phyloP scores from a whole-genome alignment of 495 filamentous ascomycete genomes.

The Penicillium simplicissimum region DNA sequence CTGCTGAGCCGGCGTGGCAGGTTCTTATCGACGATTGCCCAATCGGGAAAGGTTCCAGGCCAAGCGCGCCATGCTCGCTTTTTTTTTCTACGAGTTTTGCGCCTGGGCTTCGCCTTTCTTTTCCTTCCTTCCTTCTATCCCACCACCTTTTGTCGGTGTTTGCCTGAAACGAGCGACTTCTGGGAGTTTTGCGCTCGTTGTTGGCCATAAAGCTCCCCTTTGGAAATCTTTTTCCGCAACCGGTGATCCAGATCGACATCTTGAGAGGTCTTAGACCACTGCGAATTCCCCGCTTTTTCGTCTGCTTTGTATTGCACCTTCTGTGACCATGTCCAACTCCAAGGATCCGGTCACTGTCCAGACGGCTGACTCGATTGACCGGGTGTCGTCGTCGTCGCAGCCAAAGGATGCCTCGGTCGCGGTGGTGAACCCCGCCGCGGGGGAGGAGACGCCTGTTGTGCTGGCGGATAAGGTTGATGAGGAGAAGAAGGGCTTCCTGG shows the following conservation, averaged over 20 bases:
- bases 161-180: conserved; percentile 53
- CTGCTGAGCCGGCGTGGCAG: conserved; percentile 13
- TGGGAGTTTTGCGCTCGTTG: conserved; percentile 60
- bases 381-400: conserved; percentile 18
- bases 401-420: conserved; percentile 28
- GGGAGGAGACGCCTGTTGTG: conserved; percentile 19
- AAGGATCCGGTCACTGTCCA: conserved; percentile 34
- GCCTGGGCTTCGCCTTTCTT: background rate
- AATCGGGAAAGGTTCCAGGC: conserved; percentile 33
- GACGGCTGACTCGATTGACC: conserved; percentile 17
- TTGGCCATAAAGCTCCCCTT: conserved; percentile 46
- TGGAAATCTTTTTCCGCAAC: background rate
- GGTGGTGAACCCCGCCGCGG: conserved; percentile 18
- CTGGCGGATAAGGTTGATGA: conserved; percentile 40
- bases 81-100: conserved; percentile 14
- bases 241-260: background rate
- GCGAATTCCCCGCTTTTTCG: conserved; percentile 11
- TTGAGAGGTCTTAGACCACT: background rate
- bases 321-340: conserved; percentile 27
- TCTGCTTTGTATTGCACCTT: conserved; percentile 1
- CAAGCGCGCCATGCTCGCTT: conserved; percentile 1
- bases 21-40: conserved; percentile 25
- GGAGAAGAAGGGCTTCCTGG: conserved; percentile 63
- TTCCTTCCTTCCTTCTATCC: conserved; percentile 7
- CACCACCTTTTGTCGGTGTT: background rate